Conservation (phyloP, 805 yeast species). For the Danielia reshetovae region DNA sequence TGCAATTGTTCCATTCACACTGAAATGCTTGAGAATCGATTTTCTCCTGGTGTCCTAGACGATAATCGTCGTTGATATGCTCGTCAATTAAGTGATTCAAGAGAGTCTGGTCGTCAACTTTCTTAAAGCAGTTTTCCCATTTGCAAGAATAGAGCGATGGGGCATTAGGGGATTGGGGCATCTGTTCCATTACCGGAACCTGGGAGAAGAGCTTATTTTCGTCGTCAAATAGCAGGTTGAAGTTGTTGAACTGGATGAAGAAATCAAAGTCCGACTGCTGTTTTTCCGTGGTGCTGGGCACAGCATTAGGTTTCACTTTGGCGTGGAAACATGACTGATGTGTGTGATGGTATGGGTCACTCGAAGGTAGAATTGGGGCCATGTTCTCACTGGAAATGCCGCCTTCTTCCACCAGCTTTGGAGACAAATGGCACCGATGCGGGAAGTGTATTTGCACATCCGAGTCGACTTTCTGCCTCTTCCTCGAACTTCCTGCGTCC, state of each 20-base stretch:
- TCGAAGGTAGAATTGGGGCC: not conserved
- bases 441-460: conserved; percentile 37
- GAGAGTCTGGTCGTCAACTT: conserved; percentile 30
- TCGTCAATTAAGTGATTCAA: conserved; percentile 38
- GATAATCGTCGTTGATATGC: conserved; percentile 51
- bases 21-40: conserved; percentile 21
- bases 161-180: too few relatives aligned
- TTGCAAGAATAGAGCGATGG: conserved; percentile 39
- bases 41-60: conserved; percentile 2
- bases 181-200: not conserved
- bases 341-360: conserved; percentile 19
- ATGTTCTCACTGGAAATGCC: not conserved
- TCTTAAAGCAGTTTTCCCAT: conserved; percentile 63
- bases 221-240: conserved; percentile 16
- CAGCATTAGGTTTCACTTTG: conserved; percentile 9
- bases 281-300: conserved; percentile 22
- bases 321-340: conserved; percentile 48
- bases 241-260: conserved; percentile 32
- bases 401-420: not conserved
- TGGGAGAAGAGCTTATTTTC: not conserved
- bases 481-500: conserved; percentile 1
- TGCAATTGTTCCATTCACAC: conserved; percentile 80
- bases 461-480: conserved; percentile 6
- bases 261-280: conserved; percentile 35
- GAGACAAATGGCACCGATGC: conserved; percentile 30